Evolutionary conservation across 2,329 filamentous ascomycete genomes (phyloP).

Genomic region (Aspergillus sp.): DNA sequence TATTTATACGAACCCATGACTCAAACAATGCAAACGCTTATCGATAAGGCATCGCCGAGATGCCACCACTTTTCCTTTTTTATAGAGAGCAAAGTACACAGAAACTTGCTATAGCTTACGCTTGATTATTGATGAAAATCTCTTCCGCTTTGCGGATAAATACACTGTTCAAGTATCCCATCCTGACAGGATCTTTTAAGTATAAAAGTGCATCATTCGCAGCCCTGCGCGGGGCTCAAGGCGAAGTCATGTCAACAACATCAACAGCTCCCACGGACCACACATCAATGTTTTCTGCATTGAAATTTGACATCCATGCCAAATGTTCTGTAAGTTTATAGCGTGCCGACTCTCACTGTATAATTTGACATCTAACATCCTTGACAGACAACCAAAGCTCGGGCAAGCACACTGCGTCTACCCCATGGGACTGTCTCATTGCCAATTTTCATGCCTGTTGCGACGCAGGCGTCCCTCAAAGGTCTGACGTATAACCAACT

Average conservation of each 20-base stretch:
- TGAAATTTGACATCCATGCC: constrained; percentile 71
- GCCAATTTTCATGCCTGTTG: constrained; percentile 97
- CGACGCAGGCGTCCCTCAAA: constrained; percentile 92
- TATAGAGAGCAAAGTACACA: background rate
- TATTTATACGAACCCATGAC: too few species aligned
- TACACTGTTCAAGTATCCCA: background rate
- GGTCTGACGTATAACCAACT: constrained; percentile 89
- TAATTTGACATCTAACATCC: background rate
- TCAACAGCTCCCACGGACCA: constrained; percentile 11
- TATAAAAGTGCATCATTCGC: background rate
- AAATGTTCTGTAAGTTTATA: constrained; percentile 64
- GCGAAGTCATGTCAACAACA: constrained; percentile 25
- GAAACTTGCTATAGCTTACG: background rate
- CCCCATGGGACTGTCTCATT: constrained; percentile 87
- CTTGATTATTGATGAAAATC: background rate
- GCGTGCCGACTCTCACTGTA: constrained; percentile 4
- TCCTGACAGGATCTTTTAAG: background rate
- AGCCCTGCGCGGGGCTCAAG: constrained; percentile 8
- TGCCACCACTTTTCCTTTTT: background rate
- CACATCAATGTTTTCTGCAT: constrained; percentile 49
- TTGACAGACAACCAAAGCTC: constrained; percentile 79
- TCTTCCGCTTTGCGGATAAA: background rate
- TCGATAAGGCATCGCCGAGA: background rate
- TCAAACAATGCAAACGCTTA: background rate
- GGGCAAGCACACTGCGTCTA: constrained; percentile 77